Base-by-base conservation (phyloP, 73 alveolate species). In the Loxodes magnus region DNA sequence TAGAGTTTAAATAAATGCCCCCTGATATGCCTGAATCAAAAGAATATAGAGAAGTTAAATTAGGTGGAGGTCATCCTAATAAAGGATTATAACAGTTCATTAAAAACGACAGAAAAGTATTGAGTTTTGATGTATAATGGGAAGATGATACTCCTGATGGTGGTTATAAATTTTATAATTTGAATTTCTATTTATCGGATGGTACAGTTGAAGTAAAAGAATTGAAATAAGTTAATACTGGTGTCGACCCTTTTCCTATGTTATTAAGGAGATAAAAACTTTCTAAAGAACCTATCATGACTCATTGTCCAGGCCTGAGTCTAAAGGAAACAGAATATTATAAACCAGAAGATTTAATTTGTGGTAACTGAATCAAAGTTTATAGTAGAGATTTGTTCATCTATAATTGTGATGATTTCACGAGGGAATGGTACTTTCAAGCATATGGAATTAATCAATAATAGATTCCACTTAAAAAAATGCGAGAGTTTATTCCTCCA, bases 1-100 rank as follows among this genome's bases (percentile, higher is more conserved):
- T 84, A 39, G 89, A 76, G 54, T 73, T 81, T 72, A 77, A 76
- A 37, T 72, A 84, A 59, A 77, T 72, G 68, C 93, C 93, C 24
- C 93, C 93, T 48, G 87, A 85, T 46, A 77, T 89, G 7, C 90
- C 92, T 35, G 96, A 89, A 67, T 65, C 73, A 38, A 89, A 89
- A 51, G 95, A 89, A 52, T 85, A 76, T 46, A 68, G 74, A 29
- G 98, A 89, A 72, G 98, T 85, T 25, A 83, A 79, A 71, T 82
- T 89, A 39, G 91, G 82, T 25, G 95, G 98, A 17, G 96, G 96
- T 25, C 89, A 79, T 49, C 96, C 96, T 19, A 85, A 85, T 65
- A 75, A 71, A 24, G 80, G 80, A 15, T 56, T 85, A 7, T 69
- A 85, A 61, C 63, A 64, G 37, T 85, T 71, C 73, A 31, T 85